phyloP scores from a whole-genome alignment of 169 alveolate species.

The Plasmodium gonderi region DNA sequence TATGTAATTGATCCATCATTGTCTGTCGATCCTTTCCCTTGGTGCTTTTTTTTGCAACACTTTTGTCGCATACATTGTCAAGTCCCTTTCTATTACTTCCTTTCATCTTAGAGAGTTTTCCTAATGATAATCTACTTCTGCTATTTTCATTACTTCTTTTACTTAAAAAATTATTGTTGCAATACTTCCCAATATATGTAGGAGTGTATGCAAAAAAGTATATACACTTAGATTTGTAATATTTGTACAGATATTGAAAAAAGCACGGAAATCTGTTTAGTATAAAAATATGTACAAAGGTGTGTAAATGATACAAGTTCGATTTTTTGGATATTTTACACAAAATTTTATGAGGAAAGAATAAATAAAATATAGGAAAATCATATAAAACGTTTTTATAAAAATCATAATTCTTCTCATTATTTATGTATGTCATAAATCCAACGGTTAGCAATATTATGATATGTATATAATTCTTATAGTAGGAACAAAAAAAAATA shows the following conservation, averaged over 20 bases:
- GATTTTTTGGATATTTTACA: slow-evolving; percentile 55
- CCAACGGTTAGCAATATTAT: slow-evolving; percentile 24
- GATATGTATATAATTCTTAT: slow-evolving; percentile 49
- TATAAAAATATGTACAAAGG: slow-evolving; percentile 60
- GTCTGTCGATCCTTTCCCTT: background rate
- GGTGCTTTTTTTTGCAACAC: background rate
- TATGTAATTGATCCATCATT: background rate
- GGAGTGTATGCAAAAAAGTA: slow-evolving; percentile 64
- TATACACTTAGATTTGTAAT: slow-evolving; percentile 42
- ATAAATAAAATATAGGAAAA: slow-evolving; percentile 51
- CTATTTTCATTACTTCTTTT: background rate
- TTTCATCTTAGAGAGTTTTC: background rate
- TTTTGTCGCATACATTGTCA: background rate
- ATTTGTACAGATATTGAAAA: slow-evolving; percentile 55
- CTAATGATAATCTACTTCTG: background rate
- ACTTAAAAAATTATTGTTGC: slow-evolving; percentile 4
- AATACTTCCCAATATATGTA: slow-evolving; percentile 39
- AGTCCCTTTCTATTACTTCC: background rate
- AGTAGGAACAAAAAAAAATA: slow-evolving; percentile 56
- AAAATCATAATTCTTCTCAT: slow-evolving; percentile 59
- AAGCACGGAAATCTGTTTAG: slow-evolving; percentile 46
- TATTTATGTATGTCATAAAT: slow-evolving; percentile 31
- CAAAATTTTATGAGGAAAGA: slow-evolving; percentile 54
- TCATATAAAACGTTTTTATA: slow-evolving; percentile 34
- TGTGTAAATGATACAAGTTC: slow-evolving; percentile 42